phyloP scores from a whole-genome alignment of 306 rosid species.

The Luffa acutangula region DNA sequence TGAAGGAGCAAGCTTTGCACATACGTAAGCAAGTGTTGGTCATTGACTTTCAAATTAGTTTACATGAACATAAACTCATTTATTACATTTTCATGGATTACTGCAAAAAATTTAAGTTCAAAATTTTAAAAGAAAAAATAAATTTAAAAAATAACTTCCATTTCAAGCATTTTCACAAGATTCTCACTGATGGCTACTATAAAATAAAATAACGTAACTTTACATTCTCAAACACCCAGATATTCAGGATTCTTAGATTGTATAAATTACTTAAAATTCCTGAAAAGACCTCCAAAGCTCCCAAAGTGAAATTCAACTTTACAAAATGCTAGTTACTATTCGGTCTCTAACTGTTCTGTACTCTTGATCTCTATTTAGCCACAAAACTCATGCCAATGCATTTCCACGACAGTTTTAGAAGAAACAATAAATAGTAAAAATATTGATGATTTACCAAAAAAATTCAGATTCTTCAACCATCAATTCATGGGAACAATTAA shows the following conservation, averaged over 20 bases:
- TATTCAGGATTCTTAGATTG: not conserved
- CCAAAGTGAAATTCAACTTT: not conserved
- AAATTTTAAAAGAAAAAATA: not conserved
- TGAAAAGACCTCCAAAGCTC: not conserved
- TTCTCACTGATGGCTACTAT: not conserved
- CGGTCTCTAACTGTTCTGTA: not conserved
- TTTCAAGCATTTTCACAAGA: not conserved
- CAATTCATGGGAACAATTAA: not conserved
- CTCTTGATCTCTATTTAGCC: not conserved
- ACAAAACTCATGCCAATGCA: not conserved
- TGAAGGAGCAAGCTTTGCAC: not conserved
- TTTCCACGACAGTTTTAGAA: not conserved
- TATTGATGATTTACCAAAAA: not conserved
- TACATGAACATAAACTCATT: not conserved
- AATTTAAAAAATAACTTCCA: not conserved
- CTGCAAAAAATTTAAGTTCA: not conserved
- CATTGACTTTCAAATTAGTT: not conserved
- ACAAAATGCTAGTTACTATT: not conserved
- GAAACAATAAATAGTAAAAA: not conserved
- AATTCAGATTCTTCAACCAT: not conserved
- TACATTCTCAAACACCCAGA: not conserved
- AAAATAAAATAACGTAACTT: not conserved
- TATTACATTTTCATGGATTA: not conserved
- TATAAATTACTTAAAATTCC: not conserved
- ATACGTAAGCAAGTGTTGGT: not conserved